Conservation (phyloP, 306 rosid genomes). For the Vigna hirtella region DNA sequence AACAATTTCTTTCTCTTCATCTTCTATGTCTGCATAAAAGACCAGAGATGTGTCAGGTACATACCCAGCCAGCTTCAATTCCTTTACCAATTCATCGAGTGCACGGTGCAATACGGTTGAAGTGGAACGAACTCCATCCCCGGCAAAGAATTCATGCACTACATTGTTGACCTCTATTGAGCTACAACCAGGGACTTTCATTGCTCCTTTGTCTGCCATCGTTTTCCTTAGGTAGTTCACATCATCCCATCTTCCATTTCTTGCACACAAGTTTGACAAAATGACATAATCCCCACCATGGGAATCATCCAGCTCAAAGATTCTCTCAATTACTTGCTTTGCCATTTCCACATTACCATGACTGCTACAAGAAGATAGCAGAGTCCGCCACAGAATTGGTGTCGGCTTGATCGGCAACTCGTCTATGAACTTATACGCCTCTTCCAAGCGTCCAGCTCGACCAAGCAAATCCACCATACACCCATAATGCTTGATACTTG, state of each 20-base stretch:
- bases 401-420: slow-evolving; percentile 69
- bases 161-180: slow-evolving; percentile 82
- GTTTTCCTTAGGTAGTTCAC: slow-evolving; percentile 69
- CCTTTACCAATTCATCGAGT: slow-evolving; percentile 72
- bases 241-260: slow-evolving; percentile 81
- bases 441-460: slow-evolving; percentile 72
- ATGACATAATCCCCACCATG: slow-evolving; percentile 92
- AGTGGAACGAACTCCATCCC: slow-evolving; percentile 65
- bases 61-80: slow-evolving; percentile 76
- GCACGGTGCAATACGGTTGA: slow-evolving; percentile 63
- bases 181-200: slow-evolving; percentile 86
- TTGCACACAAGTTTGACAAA: slow-evolving; percentile 79
- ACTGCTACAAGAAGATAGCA: slow-evolving; percentile 76
- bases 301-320: slow-evolving; percentile 75
- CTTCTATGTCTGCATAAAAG: slow-evolving; percentile 69
- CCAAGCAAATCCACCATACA: slow-evolving; percentile 91
- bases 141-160: slow-evolving; percentile 89
- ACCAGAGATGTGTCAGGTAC: slow-evolving; percentile 79
- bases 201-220: slow-evolving; percentile 75
- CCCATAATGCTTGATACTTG: slow-evolving; percentile 80
- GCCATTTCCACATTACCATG: slow-evolving; percentile 79
- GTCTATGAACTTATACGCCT: slow-evolving; percentile 76
- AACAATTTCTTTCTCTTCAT: slow-evolving; percentile 67
- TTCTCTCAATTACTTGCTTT: slow-evolving; percentile 59
- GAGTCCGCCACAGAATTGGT: slow-evolving; percentile 79